Percentiles rank a stretch among this genome's conserved stretches.
Evolutionary conservation across 2,329 filamentous ascomycete species (phyloP).

Genomic region (Neurospora sp.): DNA sequence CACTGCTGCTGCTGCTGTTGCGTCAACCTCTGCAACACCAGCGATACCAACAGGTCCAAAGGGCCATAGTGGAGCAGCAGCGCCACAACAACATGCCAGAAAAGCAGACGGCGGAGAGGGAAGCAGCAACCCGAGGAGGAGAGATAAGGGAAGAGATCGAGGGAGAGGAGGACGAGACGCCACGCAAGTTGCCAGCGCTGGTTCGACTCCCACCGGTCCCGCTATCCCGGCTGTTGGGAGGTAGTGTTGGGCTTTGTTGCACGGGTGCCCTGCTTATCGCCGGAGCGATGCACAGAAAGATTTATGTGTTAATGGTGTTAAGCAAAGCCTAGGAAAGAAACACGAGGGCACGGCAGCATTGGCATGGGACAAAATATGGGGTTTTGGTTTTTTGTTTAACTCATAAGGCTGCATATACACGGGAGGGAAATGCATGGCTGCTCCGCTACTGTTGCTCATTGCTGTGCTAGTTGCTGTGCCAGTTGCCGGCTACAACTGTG

Average conservation of each 20-base stretch:
- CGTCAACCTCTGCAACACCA: neutral
- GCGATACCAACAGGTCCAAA: neutral
- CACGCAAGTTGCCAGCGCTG: neutral
- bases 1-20: neutral
- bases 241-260: neutral
- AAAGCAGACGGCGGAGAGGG: neutral
- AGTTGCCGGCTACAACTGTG: neutral
- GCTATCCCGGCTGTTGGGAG: neutral
- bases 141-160: neutral
- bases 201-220: neutral
- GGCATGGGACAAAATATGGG: neutral
- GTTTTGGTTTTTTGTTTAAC: neutral
- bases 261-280: neutral
- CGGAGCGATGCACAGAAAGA: neutral
- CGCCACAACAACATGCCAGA: neutral
- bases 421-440: neutral
- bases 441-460: neutral
- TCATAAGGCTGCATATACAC: neutral
- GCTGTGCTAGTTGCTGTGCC: neutral
- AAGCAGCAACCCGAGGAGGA: neutral
- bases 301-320: neutral
- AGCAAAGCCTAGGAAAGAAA: neutral
- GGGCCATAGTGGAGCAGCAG: neutral
- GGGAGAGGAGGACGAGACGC: slow-evolving; percentile 3
- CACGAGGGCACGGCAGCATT: neutral